A percentile compares a stretch with the other conserved stretches of the same genome.
phyloP scores from a whole-genome alignment of 495 filamentous ascomycete genomes.

The Talaromyces adpressus region DNA sequence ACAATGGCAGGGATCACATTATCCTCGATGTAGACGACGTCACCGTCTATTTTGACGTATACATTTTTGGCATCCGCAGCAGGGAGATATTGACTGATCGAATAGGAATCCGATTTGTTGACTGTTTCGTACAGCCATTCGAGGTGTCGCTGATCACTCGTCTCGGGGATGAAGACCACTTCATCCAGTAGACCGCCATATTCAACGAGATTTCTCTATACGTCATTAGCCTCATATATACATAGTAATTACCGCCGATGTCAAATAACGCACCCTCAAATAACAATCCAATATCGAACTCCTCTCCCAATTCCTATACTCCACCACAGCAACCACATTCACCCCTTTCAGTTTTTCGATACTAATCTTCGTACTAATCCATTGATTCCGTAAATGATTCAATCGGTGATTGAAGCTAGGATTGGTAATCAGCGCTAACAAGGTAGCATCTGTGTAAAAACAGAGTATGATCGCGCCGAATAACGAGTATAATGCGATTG shows the following conservation, averaged over 20 bases:
- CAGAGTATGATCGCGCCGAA: neutral
- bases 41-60: slow-evolving; percentile 51
- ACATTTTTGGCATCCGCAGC: slow-evolving; percentile 23
- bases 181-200: slow-evolving; percentile 48
- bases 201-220: slow-evolving; percentile 39
- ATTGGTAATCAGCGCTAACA: neutral
- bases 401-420: neutral
- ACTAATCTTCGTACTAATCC: neutral
- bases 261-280: slow-evolving; percentile 23
- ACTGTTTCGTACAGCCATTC: slow-evolving; percentile 33
- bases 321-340: slow-evolving; percentile 43
- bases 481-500: neutral
- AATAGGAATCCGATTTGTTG: slow-evolving; percentile 20
- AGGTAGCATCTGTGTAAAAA: neutral
- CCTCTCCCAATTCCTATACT: slow-evolving; percentile 37
- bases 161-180: slow-evolving; percentile 47
- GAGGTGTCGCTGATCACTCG: slow-evolving; percentile 35
- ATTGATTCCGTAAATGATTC: neutral
- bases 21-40: slow-evolving; percentile 47
- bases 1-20: slow-evolving; percentile 45
- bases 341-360: slow-evolving; percentile 33
- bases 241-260: neutral
- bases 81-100: slow-evolving; percentile 12
- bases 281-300: slow-evolving; percentile 49
- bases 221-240: neutral